phyloP scores from a whole-genome alignment of 192 early-diverging fungal species.

The Diversispora epigaea region DNA sequence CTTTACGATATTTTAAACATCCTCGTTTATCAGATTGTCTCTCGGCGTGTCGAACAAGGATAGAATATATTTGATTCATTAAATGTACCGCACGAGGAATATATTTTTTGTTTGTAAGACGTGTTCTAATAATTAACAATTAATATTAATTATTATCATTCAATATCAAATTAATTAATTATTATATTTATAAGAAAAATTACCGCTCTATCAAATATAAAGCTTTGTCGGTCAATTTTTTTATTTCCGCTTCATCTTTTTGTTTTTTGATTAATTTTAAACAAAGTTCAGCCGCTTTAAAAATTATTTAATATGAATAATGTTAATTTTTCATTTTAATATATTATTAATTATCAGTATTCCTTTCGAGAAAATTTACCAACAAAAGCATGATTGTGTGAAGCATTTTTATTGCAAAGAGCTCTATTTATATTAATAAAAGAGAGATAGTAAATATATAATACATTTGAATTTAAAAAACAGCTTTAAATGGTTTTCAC shows the following conservation, averaged over 20 bases:
- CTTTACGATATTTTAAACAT: conserved; percentile 1
- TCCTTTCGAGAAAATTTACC: background rate
- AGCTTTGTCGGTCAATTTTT: background rate
- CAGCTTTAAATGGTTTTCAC: background rate
- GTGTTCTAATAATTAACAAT: background rate
- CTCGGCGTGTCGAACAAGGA: background rate
- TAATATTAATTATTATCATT: background rate
- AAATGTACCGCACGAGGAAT: conserved; percentile 1
- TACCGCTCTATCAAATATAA: conserved; percentile 12
- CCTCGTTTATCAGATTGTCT: conserved; percentile 6
- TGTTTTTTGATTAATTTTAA: background rate
- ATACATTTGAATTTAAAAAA: background rate
- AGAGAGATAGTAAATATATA: background rate
- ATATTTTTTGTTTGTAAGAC: conserved; percentile 4
- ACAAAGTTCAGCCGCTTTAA: conserved; percentile 13
- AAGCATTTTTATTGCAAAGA: background rate
- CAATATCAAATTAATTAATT: background rate
- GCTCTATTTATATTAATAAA: background rate
- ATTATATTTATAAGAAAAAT: background rate
- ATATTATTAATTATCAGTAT: background rate
- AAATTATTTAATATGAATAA: background rate
- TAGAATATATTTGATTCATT: background rate
- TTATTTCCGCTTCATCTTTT: conserved; percentile 15
- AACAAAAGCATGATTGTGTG: background rate
- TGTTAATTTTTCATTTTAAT: background rate